A percentile compares a stretch with the other conserved stretches of the same genome.
phyloP scores from a whole-genome alignment of 139 green algal genomes.

The Volvox africanus region DNA sequence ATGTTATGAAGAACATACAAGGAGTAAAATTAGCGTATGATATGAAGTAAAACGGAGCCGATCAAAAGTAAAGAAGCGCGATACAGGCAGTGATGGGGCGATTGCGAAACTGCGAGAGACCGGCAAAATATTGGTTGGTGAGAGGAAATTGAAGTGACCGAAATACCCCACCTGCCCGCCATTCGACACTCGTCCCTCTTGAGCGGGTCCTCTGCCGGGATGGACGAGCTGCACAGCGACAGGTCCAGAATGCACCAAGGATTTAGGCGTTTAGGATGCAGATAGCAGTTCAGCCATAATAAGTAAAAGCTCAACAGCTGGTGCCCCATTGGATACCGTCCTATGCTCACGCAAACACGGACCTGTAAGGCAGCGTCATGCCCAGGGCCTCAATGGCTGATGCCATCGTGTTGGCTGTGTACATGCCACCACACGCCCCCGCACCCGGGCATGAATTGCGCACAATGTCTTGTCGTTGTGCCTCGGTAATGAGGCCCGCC shows the following conservation, averaged over 20 bases:
- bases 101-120: too few species aligned
- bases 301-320: too few species aligned
- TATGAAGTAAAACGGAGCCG: too few species aligned
- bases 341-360: not conserved
- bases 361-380: conserved; percentile 95
- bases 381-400: conserved; percentile 96
- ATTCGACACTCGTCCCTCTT: conserved; percentile 95
- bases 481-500: conserved; percentile 88
- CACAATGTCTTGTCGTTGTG: conserved; percentile 91
- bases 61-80: too few species aligned
- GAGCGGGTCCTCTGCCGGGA: conserved; percentile 94
- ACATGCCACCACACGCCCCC: conserved; percentile 95
- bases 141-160: too few species aligned
- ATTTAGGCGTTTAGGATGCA: too few species aligned
- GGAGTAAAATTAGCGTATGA: too few species aligned
- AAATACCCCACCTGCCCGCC: conserved; percentile 72
- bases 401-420: conserved; percentile 99
- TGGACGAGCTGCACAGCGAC: conserved; percentile 71
- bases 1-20: too few species aligned
- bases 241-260: not conserved
- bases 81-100: too few species aligned
- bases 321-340: too few species aligned
- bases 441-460: conserved; percentile 93
- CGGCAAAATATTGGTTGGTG: too few species aligned
- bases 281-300: too few species aligned